Conservation (phyloP, 306 rosid species). For the Cicer yamashitae region DNA sequence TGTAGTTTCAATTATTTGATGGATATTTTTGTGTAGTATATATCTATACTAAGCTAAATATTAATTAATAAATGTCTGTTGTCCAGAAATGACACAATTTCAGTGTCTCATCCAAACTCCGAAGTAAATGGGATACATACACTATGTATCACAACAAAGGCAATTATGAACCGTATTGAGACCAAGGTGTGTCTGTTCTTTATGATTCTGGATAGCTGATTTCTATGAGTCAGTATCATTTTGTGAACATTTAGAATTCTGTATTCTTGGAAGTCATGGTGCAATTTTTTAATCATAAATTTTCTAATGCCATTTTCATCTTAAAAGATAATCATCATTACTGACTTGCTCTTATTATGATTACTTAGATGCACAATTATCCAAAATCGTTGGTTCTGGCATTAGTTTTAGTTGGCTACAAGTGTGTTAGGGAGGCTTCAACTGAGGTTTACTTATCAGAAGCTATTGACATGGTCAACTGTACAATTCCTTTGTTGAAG, state of each 20-base stretch:
- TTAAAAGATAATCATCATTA: conserved; percentile 30
- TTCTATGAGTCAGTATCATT: conserved; percentile 29
- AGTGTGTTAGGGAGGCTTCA: conserved; percentile 69
- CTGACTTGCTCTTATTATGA: conserved; percentile 43
- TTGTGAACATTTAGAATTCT: background rate
- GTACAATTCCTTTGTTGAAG: conserved; percentile 59
- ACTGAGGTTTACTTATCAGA: conserved; percentile 69
- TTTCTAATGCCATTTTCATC: conserved; percentile 2
- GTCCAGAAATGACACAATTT: conserved; percentile 56
- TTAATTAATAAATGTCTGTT: conserved; percentile 41
- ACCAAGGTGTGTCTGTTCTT: conserved; percentile 66
- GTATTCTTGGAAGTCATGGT: conserved; percentile 30
- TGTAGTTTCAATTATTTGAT: conserved; percentile 33
- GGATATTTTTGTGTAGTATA: conserved; percentile 14
- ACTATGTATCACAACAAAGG: conserved; percentile 65
- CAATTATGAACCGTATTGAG: conserved; percentile 64
- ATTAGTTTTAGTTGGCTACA: conserved; percentile 70
- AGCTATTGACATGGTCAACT: conserved; percentile 68
- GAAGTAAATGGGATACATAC: conserved; percentile 62
- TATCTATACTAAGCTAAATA: conserved; percentile 41
- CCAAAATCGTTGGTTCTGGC: conserved; percentile 71
- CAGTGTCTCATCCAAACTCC: conserved; percentile 49
- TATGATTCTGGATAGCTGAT: conserved; percentile 31
- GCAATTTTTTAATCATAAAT: conserved; percentile 28
- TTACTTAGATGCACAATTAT: conserved; percentile 62